Conservation (phyloP, 2,329 filamentous ascomycete genomes). For the Aureobasidium sp. region DNA sequence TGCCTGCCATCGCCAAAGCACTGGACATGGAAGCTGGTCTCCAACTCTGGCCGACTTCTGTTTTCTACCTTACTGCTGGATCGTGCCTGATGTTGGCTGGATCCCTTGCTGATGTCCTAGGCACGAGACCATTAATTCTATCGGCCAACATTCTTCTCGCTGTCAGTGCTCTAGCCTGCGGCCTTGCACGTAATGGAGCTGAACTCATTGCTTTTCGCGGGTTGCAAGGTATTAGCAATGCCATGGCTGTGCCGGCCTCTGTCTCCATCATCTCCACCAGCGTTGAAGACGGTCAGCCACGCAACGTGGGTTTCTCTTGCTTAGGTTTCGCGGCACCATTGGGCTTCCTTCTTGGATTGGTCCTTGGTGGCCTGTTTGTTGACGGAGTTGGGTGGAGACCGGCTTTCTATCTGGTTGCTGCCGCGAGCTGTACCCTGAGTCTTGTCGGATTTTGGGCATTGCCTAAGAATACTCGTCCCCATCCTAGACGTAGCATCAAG, state of each 20-base stretch:
- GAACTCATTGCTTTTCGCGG: slow-evolving; percentile 19
- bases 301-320: slow-evolving; percentile 47
- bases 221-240: slow-evolving; percentile 15
- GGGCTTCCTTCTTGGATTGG: slow-evolving; percentile 46
- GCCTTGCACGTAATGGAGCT: slow-evolving; percentile 31
- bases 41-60: slow-evolving; percentile 24
- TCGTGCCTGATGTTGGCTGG: slow-evolving; percentile 45
- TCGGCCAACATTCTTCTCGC: slow-evolving; percentile 39
- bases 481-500: slow-evolving; percentile 24
- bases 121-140: slow-evolving; percentile 41
- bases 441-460: slow-evolving; percentile 33
- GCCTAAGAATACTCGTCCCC: slow-evolving; percentile 26
- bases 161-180: slow-evolving; percentile 31
- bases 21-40: slow-evolving; percentile 14
- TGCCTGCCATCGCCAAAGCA: slow-evolving; percentile 19
- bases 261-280: slow-evolving; percentile 44
- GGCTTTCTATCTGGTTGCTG: slow-evolving; percentile 44
- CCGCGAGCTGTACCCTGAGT: slow-evolving; percentile 36
- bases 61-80: slow-evolving; percentile 40
- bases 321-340: slow-evolving; percentile 45
- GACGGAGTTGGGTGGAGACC: slow-evolving; percentile 46
- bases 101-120: slow-evolving; percentile 45
- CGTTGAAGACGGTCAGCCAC: slow-evolving; percentile 40
- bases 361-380: slow-evolving; percentile 45
- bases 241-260: slow-evolving; percentile 23